These are phyloP conservation scores for Yamadazyma kanchanaburiensis DNA, from an alignment of 1,139 yeast species.

Conservation along the genomic window DNA sequence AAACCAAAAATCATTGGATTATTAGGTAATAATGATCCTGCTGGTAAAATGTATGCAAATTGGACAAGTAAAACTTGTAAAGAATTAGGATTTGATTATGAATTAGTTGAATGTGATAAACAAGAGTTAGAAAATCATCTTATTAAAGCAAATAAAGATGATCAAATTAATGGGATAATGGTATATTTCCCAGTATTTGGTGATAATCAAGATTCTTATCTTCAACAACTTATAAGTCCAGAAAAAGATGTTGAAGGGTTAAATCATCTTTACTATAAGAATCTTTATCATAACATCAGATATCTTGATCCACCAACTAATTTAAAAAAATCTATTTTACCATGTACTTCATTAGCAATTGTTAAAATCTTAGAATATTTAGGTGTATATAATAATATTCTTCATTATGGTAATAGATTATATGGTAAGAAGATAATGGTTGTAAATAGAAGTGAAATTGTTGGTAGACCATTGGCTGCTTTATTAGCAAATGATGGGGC, in stretches of 20 bases:
- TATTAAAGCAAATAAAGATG: slow-evolving; percentile 77
- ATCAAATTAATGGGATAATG: slow-evolving; percentile 84
- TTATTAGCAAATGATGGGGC: slow-evolving; percentile 97
- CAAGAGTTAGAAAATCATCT: slow-evolving; percentile 84
- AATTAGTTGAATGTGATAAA: slow-evolving; percentile 67
- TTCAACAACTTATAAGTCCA: slow-evolving; percentile 83
- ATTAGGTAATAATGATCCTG: slow-evolving; percentile 90
- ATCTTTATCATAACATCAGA: slow-evolving; percentile 89
- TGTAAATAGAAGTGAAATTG: slow-evolving; percentile 92
- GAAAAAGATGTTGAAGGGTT: slow-evolving; percentile 96
- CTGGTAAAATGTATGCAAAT: slow-evolving; percentile 90
- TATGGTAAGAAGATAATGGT: slow-evolving; percentile 90
- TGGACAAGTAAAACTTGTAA: slow-evolving; percentile 95
- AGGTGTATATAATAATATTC: slow-evolving; percentile 77
- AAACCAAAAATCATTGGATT: slow-evolving; percentile 84
- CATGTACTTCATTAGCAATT: slow-evolving; percentile 94
- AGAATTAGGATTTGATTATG: slow-evolving; percentile 80
- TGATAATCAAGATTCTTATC: slow-evolving; percentile 88
- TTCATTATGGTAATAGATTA: slow-evolving; percentile 85
- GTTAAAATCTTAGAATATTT: slow-evolving; percentile 89
- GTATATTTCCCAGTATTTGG: slow-evolving; percentile 98
- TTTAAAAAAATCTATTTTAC: slow-evolving; percentile 80
- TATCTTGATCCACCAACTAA: slow-evolving; percentile 67
- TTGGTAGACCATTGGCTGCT: slow-evolving; percentile 96
- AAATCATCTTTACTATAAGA: slow-evolving; percentile 86